Evolutionary conservation across 1,139 yeast species (phyloP), one percentile per base, ranked within the genome.

Genomic region (Saccharomyces hybrid): DNA sequence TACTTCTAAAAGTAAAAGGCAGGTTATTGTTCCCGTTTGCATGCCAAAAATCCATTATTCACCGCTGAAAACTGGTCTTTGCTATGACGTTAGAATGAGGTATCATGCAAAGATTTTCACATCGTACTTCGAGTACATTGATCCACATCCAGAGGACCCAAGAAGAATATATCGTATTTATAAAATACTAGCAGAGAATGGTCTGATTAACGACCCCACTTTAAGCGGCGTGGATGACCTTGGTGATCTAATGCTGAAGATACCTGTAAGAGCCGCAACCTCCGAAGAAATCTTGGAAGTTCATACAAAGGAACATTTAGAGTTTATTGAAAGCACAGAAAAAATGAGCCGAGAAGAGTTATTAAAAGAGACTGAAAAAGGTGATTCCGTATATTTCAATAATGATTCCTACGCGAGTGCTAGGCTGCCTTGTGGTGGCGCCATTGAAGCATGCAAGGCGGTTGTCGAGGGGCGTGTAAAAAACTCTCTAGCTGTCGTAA

Each of bases 101-200:
- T 93, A 91, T 70, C 99, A 95, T 68, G 96, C 97, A 46, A 89
- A 90, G 68, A 85, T 93, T 55, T 91, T 88, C 71, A 88, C 96
- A 2, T 86, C 95, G 5, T 89, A 93, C 61, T 88, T 83, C 63
- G 97, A 91, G 69, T 93, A 93, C 70, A 89, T 91, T 51, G 99
- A 95, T 67, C 99, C 99, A 2, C 99, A 95, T 68, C 99, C 99
- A 4, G 99, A 95, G 70, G 99, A 95, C 67, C 99, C 99, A 11
- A 81, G 99, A 58, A 82, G 99, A 61, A 93, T 93, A 49, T 93
- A 91, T 71, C 80, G 98, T 56, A 88, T 95, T 50, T 95, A 93
- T 73, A 89, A 93, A 71, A 86, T 88, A 49, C 77, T 95, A 51
- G 98, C 96, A 0, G 98, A 93, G 67, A 91, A 95, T 29, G 99